Conservation (phyloP, 2,329 filamentous ascomycete genomes). For the Monosporascus sp. region DNA sequence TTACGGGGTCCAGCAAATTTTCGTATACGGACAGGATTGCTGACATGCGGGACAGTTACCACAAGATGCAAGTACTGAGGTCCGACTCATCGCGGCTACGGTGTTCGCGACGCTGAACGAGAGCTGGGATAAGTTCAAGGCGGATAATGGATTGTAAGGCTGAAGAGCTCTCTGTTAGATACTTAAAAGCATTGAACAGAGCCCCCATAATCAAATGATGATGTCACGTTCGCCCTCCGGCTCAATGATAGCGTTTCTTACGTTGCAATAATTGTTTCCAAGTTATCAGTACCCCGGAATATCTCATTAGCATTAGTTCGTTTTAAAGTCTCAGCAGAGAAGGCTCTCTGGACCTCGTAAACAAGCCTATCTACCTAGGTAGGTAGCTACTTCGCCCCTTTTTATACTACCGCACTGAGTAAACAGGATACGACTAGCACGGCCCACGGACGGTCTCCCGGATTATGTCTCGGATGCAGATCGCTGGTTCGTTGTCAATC, state of each 20-base stretch:
- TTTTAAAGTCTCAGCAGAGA: no score
- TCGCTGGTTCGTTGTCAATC: no score
- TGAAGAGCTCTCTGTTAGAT: background rate
- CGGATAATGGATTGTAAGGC: constrained; percentile 56
- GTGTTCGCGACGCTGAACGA: constrained; percentile 67
- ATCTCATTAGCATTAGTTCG: no score
- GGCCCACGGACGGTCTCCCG: no score
- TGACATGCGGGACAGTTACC: constrained; percentile 43
- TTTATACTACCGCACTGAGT: no score
- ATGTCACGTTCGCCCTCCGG: background rate
- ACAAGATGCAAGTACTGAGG: constrained; percentile 59
- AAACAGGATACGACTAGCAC: no score
- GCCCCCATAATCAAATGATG: background rate
- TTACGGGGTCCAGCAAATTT: background rate
- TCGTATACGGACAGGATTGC: constrained; percentile 2
- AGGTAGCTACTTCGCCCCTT: no score
- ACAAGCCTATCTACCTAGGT: no score
- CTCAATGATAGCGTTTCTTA: background rate
- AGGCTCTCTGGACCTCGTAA: no score
- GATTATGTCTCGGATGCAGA: no score
- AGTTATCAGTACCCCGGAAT: no score
- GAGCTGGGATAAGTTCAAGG: constrained; percentile 69
- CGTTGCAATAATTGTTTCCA: background rate
- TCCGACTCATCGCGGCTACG: constrained; percentile 57
- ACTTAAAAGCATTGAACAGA: background rate